These are phyloP conservation scores for Collybia sordida DNA, from an alignment of 768 basidiomycete species.

Conservation along the genomic window DNA sequence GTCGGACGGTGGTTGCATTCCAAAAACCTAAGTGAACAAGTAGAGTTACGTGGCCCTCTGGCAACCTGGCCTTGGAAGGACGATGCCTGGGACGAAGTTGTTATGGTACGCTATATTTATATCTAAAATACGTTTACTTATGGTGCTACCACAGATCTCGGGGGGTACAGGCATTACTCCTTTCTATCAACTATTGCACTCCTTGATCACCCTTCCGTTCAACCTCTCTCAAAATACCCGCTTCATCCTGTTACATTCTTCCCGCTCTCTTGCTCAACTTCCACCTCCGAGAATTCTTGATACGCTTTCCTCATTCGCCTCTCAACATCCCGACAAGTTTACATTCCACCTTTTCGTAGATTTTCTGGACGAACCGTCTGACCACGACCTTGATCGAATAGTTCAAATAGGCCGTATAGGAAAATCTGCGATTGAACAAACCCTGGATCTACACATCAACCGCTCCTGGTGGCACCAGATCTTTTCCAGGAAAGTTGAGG, in stretches of 20 bases:
- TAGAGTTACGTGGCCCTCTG: conserved; percentile 79
- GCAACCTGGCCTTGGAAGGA: conserved; percentile 62
- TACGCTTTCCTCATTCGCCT: conserved; percentile 48
- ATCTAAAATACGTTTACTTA: not conserved
- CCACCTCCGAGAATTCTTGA: conserved; percentile 66
- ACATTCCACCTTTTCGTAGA: conserved; percentile 66
- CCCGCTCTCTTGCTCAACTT: conserved; percentile 57
- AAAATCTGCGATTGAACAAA: conserved; percentile 43
- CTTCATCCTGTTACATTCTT: conserved; percentile 75
- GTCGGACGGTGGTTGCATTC: conserved; percentile 83
- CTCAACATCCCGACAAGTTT: conserved; percentile 54
- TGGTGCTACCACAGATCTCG: conserved; percentile 55
- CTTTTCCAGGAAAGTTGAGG: conserved; percentile 19
- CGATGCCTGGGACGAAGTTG: conserved; percentile 69
- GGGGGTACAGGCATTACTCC: conserved; percentile 89
- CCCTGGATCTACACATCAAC: conserved; percentile 29
- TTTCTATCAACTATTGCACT: conserved; percentile 62
- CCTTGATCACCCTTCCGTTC: conserved; percentile 23
- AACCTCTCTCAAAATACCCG: conserved; percentile 46
- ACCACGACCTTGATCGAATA: conserved; percentile 14
- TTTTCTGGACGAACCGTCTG: conserved; percentile 27
- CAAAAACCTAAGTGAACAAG: conserved; percentile 58
- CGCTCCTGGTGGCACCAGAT: conserved; percentile 36
- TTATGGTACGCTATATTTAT: conserved; percentile 54
- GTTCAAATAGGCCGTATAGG: conserved; percentile 56